Percentiles rank a stretch among this genome's conserved stretches.
These are phyloP conservation scores for Cyclostephanos tholiformis DNA, from an alignment of 108 stramenopile species.

Conservation along the genomic window DNA sequence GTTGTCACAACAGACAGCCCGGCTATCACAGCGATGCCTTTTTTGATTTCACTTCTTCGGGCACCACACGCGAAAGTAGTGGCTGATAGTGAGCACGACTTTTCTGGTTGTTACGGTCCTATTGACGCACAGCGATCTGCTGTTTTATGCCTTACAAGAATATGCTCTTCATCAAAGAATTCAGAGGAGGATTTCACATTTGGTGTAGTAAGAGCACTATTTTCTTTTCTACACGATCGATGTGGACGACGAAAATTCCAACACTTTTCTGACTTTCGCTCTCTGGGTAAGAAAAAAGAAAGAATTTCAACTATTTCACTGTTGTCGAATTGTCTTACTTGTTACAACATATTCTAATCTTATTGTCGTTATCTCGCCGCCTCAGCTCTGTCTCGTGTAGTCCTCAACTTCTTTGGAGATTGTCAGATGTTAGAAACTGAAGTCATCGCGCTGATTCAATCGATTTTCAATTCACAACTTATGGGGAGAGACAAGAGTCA, in stretches of 20 bases:
- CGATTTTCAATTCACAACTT: conserved; percentile 24
- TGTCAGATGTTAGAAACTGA: conserved; percentile 36
- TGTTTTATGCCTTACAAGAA: conserved; percentile 26
- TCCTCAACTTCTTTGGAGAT: conserved; percentile 33
- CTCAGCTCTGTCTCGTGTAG: conserved; percentile 34
- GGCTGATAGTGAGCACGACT: conserved; percentile 39
- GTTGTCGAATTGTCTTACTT: conserved; percentile 1
- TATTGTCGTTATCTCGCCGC: not conserved
- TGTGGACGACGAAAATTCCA: conserved; percentile 37
- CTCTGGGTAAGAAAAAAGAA: conserved; percentile 11
- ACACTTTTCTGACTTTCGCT: conserved; percentile 43
- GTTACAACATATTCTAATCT: not conserved
- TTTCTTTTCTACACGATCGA: conserved; percentile 38
- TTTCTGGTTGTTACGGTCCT: conserved; percentile 21
- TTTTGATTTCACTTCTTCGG: conserved; percentile 32
- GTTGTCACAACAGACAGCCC: conserved; percentile 58
- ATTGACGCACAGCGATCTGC: conserved; percentile 34
- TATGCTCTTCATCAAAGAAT: conserved; percentile 16
- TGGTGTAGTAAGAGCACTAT: conserved; percentile 20
- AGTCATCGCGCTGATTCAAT: conserved; percentile 21
- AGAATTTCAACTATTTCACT: conserved; percentile 28
- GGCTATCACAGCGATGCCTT: conserved; percentile 60
- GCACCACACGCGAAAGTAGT: conserved; percentile 28
- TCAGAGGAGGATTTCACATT: conserved; percentile 22
- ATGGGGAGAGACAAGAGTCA: conserved; percentile 37